A percentile compares a stretch with the other conserved stretches of the same genome.
Evolutionary conservation across 139 green algal genomes (phyloP).

Genomic region (Chlamydomonas applanata): DNA sequence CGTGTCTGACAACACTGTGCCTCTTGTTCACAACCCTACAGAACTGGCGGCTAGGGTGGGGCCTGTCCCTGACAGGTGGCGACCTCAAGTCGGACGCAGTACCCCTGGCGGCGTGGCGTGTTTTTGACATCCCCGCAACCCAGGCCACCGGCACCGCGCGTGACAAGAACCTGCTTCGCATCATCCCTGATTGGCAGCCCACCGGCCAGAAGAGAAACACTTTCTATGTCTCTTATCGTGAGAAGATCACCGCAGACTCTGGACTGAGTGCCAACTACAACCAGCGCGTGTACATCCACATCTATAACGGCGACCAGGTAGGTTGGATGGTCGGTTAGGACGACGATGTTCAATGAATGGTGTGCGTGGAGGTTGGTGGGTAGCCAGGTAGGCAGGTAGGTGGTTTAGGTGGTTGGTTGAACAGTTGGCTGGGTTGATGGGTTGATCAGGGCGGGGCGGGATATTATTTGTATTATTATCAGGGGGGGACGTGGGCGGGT

Average conservation of each 20-base stretch:
- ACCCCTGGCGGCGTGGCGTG: neutral
- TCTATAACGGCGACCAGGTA: neutral
- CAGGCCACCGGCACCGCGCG: neutral
- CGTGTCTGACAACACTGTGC: neutral
- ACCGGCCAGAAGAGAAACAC: neutral
- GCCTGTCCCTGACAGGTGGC: neutral
- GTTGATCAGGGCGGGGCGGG: too few species aligned
- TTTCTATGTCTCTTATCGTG: neutral
- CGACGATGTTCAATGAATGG: too few species aligned
- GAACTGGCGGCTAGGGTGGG: neutral
- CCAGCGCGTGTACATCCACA: neutral
- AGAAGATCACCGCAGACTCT: neutral
- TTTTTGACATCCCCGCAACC: neutral
- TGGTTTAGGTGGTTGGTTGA: too few species aligned
- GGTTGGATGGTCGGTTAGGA: too few species aligned
- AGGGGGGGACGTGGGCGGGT: too few species aligned
- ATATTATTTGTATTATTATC: too few species aligned
- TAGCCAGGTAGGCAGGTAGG: too few species aligned
- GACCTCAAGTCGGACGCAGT: neutral
- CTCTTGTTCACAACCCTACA: neutral
- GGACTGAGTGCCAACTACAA: neutral
- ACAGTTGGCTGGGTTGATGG: too few species aligned
- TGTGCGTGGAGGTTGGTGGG: too few species aligned
- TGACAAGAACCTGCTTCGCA: constrained; percentile 3
- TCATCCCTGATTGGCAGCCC: neutral